Evolutionary conservation across 106 monocot species (phyloP), one percentile per base, ranked within the genome.

Genomic region (Gastrodia elata): DNA sequence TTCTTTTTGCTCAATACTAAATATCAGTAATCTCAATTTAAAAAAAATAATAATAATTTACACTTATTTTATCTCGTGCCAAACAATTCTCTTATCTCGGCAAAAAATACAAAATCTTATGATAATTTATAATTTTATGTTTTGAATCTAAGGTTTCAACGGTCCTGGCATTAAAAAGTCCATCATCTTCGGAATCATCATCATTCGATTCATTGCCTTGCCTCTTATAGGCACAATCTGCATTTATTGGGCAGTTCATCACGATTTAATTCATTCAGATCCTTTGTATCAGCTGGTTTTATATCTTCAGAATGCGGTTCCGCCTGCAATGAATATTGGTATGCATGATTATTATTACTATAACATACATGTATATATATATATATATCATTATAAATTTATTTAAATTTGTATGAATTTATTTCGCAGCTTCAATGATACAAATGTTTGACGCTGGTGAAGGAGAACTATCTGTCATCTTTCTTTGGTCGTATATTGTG

Each of bases 321-420:
- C 91, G 24, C 91, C 91, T 14, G 91, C 91, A 61, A 84, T 91
- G 83, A 91, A 91, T 79, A 91, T 87, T 15, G 77, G 90, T 91
- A 81, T 59, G 22, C 30, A 26, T 61, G 7, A 14, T 61, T 8
- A 61, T 32, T 61, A 10, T n/a, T n/a, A n/a, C n/a, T n/a, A n/a
- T n/a, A n/a, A 57, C 16, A 24, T 57, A 24, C 56, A 16, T 16
- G 15, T 57, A 20, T 24, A 57, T 11, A 16, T 57, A 16, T n/a
- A 24, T 27, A 39, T 40, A 39, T 67, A 38, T 67, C 1, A 37
- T 67, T 27, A 67, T n/a, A n/a, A n/a, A n/a, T n/a, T n/a, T n/a
- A n/a, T n/a, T n/a, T n/a, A n/a, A n/a, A n/a, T n/a, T n/a, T n/a
- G n/a, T n/a, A 8, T 39, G 39, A 69, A 37, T 11, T 69, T 26